Evolutionary conservation across 768 basidiomycete species (phyloP), one percentile per base, ranked within the genome.

Genomic region (Leucosporidium yakuticum): DNA sequence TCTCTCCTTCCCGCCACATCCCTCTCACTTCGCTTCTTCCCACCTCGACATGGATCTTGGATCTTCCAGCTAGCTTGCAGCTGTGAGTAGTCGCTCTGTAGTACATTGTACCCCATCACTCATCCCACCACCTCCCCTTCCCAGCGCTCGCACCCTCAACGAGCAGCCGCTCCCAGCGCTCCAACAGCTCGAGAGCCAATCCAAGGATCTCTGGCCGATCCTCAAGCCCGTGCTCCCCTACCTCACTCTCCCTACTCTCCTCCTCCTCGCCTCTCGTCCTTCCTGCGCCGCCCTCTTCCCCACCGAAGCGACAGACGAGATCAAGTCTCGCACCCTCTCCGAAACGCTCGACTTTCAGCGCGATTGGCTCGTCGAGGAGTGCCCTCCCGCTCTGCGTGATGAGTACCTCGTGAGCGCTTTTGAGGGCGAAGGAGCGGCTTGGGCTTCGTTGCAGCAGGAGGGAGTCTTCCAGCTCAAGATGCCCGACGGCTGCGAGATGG

Each of bases 331-430:
- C 27, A 23, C 47, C 44, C 59, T 62, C 44, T 56, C 31, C 6
- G 36, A 48, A n/a, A 19, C 62, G n/a, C 23, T 62, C 53, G 66
- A 62, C 55, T 20, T 57, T 15, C 66, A 62, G 27, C 29, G 60
- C 21, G 66, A 67, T 48, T 67, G 15, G 15, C 44, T 60, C 44
- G 29, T 34, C 25, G 36, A n/a, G 25, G 15, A 20, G 48, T 62
- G 65, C 60, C 60, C 60, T 15, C 19, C 19, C 11, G 53, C 44
- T 19, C 31, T 56, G 3, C 29, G 50, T 44, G 60, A 67, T 55
- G 51, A 39, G 29, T 66, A 54, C 59, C 60, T 66, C 56, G 63
- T 64, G 1, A 48, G 48, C 20, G 63, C 50, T 23, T 64, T 64
- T 19, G 14, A 44, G 21, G 21, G 15, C 3, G 32, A 59, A 4